Evolutionary conservation across 2,329 filamentous ascomycete genomes (phyloP).

Genomic region (Teratosphaeria pseudoeucalypti): DNA sequence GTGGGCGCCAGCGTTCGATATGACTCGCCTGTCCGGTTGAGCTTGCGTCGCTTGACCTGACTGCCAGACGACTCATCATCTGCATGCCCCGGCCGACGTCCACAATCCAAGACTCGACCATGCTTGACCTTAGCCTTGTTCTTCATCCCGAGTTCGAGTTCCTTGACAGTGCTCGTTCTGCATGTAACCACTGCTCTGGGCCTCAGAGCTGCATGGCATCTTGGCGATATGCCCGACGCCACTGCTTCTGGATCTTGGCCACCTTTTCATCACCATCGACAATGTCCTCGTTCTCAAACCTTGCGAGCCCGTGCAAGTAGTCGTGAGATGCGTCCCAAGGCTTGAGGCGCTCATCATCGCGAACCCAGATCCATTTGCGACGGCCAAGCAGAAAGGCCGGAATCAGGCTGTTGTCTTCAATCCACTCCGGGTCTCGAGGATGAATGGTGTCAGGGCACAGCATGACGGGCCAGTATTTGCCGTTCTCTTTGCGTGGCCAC

Average conservation of each 20-base stretch:
- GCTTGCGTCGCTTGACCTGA: neutral
- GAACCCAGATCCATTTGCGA: constrained; percentile 15
- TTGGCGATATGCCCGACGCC: constrained; percentile 1
- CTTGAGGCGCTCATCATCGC: constrained; percentile 1
- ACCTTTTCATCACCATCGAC: constrained; percentile 6
- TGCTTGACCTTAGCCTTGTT: neutral
- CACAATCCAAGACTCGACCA: neutral
- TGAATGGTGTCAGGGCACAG: constrained; percentile 7
- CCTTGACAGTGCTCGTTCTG: neutral
- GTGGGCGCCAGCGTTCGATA: neutral
- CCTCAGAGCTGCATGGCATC: neutral
- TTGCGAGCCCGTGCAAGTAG: constrained; percentile 4
- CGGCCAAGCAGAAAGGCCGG: constrained; percentile 14
- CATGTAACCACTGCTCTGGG: constrained; percentile 3
- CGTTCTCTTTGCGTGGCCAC: constrained; percentile 1
- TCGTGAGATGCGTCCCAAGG: constrained; percentile 7
- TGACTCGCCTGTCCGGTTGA: neutral
- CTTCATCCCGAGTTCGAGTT: neutral
- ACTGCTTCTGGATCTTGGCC: constrained; percentile 5
- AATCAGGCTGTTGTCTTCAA: constrained; percentile 1
- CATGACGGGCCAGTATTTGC: constrained; percentile 13
- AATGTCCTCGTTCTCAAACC: constrained; percentile 1
- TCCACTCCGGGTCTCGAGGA: constrained; percentile 6
- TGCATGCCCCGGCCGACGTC: neutral
- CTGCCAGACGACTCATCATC: neutral